Evolutionary conservation across 768 basidiomycete genomes (phyloP), one percentile per base, ranked within the genome.

Genomic region (Tylopilus intermedius): DNA sequence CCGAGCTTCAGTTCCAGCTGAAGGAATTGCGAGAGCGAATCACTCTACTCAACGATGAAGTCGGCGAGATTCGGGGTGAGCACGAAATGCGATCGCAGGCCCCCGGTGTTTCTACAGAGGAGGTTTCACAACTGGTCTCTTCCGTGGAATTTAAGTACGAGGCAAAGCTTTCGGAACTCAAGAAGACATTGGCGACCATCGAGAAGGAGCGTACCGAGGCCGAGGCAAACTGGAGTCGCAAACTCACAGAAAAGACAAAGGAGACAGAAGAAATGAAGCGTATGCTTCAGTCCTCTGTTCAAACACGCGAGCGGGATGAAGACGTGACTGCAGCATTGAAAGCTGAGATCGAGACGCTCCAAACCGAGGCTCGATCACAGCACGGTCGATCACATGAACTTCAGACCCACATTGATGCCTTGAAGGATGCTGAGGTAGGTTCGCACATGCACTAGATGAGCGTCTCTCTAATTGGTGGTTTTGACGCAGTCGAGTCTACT

Each of bases 211-310:
- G 93, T 37, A 84, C 79, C 49, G 94, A 95, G 46, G 79, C 80
- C 29, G 95, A 98, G 62, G 86, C 88, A 24, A 87, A 90, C 56
- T 95, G 94, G 90, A 88, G 87, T 63, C 78, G 77, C 51, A 94
- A 92, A 65, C 73, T 97, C 30, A 78, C 78, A 24, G 87, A 90
- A 62, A 88, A 91, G 64, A 76, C 79, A 22, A 78, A 77, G 57
- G 94, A 95, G 65, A 72, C 85, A 18, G 92, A 96, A 52, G 79
- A 82, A 46, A 62, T 94, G 55, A 82, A 85, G 63, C 72, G 71
- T 38, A 62, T 76, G 39, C 64, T 93, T 37, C 82, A 79, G 18
- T 76, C 75, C 10, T 76, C 79, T 27, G 77, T 80, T 46, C 82
- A 78, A 62, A 79, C 75, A 24, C 75, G 79, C 42, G 83, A 88